Percentiles rank a stretch among this genome's conserved stretches.
Evolutionary conservation across 116 monocot genomes (phyloP).

Genomic region (Posidonia oceanica): DNA sequence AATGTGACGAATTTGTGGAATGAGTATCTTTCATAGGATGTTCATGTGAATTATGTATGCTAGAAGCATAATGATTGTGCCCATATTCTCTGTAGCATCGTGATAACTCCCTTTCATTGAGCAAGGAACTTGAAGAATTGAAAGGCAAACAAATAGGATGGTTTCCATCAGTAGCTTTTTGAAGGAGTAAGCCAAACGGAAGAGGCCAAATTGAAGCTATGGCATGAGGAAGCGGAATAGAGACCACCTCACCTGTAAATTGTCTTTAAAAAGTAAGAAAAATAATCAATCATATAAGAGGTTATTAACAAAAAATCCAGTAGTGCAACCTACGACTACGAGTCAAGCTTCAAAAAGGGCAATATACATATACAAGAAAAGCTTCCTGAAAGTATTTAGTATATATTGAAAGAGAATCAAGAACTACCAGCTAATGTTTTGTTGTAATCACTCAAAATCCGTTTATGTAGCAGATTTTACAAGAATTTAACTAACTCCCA

Average conservation of each 20-base stretch:
- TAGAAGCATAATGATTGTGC: slow-evolving; percentile 17
- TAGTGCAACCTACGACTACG: too few species aligned
- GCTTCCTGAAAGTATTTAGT: too few species aligned
- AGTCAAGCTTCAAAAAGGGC: too few species aligned
- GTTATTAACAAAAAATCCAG: too few species aligned
- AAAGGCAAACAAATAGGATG: slow-evolving; percentile 11
- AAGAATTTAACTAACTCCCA: too few species aligned
- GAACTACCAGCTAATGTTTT: too few species aligned
- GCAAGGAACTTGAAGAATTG: slow-evolving; percentile 39
- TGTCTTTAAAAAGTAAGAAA: too few species aligned
- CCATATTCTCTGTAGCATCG: slow-evolving; percentile 42
- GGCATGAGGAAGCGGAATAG: slow-evolving; percentile 55
- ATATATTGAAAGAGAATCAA: too few species aligned
- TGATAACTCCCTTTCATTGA: slow-evolving; percentile 47
- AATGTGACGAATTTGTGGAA: slow-evolving; percentile 48
- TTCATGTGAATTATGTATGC: slow-evolving; percentile 29
- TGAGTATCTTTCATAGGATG: slow-evolving; percentile 32
- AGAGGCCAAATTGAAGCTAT: slow-evolving; percentile 72
- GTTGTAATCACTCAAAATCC: too few species aligned
- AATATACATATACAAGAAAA: too few species aligned
- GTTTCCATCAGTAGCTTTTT: slow-evolving; percentile 48
- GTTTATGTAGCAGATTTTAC: too few species aligned
- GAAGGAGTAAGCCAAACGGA: slow-evolving; percentile 80
- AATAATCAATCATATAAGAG: too few species aligned
- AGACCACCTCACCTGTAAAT: slow-evolving; percentile 59